phyloP scores from a whole-genome alignment of 1,284 basidiomycete genomes.

The Afroboletus lepidellus region DNA sequence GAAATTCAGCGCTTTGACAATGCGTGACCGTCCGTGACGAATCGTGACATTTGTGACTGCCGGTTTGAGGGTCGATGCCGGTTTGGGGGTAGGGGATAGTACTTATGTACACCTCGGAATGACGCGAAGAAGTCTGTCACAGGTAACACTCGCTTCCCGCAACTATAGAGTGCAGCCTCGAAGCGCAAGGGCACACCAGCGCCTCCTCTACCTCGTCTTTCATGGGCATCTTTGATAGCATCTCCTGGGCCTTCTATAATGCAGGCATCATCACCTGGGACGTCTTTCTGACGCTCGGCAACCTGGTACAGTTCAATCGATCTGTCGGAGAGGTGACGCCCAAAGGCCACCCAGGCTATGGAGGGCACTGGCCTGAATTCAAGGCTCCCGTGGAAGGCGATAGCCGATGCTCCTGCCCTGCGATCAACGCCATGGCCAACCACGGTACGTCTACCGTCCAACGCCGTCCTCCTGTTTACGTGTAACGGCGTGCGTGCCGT shows the following conservation, averaged over 20 bases:
- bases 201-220: too few relatives aligned
- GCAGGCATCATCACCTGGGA: slow-evolving; percentile 53
- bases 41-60: too few relatives aligned
- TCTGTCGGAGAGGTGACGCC: slow-evolving; percentile 55
- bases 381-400: slow-evolving; percentile 55
- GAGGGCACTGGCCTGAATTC: slow-evolving; percentile 71
- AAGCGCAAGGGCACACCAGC: too few relatives aligned
- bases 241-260: slow-evolving; percentile 35
- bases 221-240: slow-evolving; percentile 23
- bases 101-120: too few relatives aligned
- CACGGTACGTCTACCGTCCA: slow-evolving; percentile 50
- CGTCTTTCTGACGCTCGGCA: slow-evolving; percentile 49
- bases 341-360: slow-evolving; percentile 53
- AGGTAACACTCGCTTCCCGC: too few relatives aligned
- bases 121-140: too few relatives aligned
- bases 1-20: too few relatives aligned
- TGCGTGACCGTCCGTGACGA: too few relatives aligned
- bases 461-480: background rate
- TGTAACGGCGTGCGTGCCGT: background rate
- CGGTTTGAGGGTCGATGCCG: too few relatives aligned
- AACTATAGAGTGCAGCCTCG: too few relatives aligned
- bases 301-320: slow-evolving; percentile 51
- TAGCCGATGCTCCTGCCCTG: slow-evolving; percentile 68
- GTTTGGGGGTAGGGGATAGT: too few relatives aligned
- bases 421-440: slow-evolving; percentile 72